These are phyloP conservation scores for Leccinum disarticulatum DNA, from an alignment of 768 basidiomycete genomes.

Conservation along the genomic window DNA sequence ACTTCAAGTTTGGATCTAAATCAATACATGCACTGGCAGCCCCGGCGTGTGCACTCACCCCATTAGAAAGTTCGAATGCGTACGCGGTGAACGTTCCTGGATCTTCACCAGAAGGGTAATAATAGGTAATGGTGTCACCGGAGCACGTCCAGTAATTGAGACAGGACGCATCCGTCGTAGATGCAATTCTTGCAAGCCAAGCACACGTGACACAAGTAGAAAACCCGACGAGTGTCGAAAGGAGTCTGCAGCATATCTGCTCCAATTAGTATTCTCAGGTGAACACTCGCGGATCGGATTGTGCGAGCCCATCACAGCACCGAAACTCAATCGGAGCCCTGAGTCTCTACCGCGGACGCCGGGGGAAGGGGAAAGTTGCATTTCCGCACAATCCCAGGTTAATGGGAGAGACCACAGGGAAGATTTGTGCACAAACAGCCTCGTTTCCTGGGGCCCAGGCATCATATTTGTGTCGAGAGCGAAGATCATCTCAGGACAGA, in stretches of 20 bases:
- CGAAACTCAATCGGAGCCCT: not conserved
- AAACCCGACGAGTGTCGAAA: not conserved
- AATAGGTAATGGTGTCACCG: not conserved
- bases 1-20: not conserved
- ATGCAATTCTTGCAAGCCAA: not conserved
- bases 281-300: not conserved
- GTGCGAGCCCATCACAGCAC: not conserved
- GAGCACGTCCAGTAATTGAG: not conserved
- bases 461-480: too few relatives aligned
- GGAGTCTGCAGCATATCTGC: not conserved
- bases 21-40: not conserved
- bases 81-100: not conserved
- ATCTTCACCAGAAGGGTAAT: not conserved
- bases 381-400: not conserved
- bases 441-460: too few relatives aligned
- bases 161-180: not conserved
- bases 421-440: not conserved
- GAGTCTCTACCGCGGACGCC: not conserved
- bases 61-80: not conserved
- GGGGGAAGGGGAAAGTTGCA: not conserved
- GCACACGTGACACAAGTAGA: not conserved
- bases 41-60: not conserved
- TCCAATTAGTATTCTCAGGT: not conserved
- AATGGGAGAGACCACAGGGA: not conserved
- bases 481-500: not conserved